phyloP scores from a whole-genome alignment of 2,329 filamentous ascomycete species.

The Drechslera avenae region DNA sequence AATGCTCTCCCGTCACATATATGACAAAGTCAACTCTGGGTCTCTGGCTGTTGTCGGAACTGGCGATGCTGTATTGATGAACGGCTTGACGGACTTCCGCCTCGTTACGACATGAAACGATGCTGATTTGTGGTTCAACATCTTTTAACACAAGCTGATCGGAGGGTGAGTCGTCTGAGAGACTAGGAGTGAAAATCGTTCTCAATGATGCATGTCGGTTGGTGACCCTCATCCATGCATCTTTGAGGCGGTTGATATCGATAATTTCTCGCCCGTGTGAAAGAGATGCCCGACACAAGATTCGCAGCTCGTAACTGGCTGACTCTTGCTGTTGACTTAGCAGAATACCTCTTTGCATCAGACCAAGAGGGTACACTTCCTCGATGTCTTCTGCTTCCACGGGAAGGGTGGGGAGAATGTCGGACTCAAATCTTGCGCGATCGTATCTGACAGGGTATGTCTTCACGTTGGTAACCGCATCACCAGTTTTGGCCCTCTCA shows the following conservation, averaged over 20 bases:
- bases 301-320: not conserved
- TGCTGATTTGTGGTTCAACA: slow-evolving; percentile 5
- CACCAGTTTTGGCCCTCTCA: not conserved
- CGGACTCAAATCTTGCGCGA: not conserved
- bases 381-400: not conserved
- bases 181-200: slow-evolving; percentile 22
- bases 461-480: not conserved
- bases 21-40: slow-evolving; percentile 16
- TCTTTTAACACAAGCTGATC: slow-evolving; percentile 25
- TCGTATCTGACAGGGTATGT: slow-evolving; percentile 1
- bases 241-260: slow-evolving; percentile 4
- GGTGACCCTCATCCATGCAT: slow-evolving; percentile 21
- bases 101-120: slow-evolving; percentile 3
- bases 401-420: not conserved
- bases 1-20: slow-evolving; percentile 6
- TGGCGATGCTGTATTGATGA: slow-evolving; percentile 10
- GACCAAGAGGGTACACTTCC: not conserved
- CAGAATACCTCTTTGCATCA: not conserved
- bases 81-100: not conserved
- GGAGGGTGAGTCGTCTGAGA: slow-evolving; percentile 18
- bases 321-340: not conserved
- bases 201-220: slow-evolving; percentile 20
- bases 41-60: slow-evolving; percentile 10
- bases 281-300: not conserved
- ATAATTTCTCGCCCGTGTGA: not conserved